Conservation (phyloP, 1,139 yeast genomes). For the Kodamaea ohmeri region DNA sequence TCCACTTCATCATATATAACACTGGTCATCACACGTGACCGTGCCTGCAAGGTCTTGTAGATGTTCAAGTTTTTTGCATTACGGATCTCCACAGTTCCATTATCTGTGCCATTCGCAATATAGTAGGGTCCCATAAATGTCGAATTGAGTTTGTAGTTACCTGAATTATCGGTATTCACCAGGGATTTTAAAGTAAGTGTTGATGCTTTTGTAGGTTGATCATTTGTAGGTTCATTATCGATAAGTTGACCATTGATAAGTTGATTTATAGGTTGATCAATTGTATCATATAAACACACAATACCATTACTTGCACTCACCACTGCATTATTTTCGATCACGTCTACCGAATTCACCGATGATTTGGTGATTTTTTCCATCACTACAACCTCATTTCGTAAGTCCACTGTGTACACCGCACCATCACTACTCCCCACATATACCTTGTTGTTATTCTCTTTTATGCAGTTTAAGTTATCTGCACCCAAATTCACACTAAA, state of each 20-base stretch:
- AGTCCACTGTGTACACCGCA: constrained; percentile 25
- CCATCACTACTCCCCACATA: constrained; percentile 32
- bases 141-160: constrained; percentile 2
- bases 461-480: constrained; percentile 31
- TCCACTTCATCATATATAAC: constrained; percentile 15
- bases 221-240: no score
- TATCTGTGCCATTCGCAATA: constrained; percentile 13
- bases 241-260: no score
- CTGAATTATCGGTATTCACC: neutral
- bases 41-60: constrained; percentile 6
- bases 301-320: constrained; percentile 17
- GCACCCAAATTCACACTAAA: constrained; percentile 21
- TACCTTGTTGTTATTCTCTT: constrained; percentile 12
- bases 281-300: constrained; percentile 4
- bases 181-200: neutral
- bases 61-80: constrained; percentile 2
- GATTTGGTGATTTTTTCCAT: constrained; percentile 12
- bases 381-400: constrained; percentile 21
- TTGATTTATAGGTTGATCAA: no score
- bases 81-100: constrained; percentile 14
- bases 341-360: constrained; percentile 8
- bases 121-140: neutral
- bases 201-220: no score
- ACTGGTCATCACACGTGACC: constrained; percentile 12
- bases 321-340: constrained; percentile 9